Evolutionary conservation across 768 basidiomycete species (phyloP), one percentile per base, ranked within the genome.

Genomic region (Macrolepiota albuminosa): DNA sequence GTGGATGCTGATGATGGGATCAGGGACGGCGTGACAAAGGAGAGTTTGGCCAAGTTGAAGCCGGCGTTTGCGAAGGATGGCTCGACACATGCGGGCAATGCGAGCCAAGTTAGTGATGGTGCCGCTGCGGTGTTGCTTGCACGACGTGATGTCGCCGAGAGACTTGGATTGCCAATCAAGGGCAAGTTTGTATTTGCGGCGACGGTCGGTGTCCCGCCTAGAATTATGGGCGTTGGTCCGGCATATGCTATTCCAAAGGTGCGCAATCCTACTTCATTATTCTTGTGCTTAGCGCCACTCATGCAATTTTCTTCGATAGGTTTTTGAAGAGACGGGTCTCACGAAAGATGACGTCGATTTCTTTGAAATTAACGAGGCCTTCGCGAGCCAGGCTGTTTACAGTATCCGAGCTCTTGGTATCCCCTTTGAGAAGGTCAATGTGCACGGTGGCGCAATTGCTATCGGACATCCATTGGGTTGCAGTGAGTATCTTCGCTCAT

Each of bases 351-450:
- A 95, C 66, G 76, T 96, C 64, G 93, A 96, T 75, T 91, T 95
- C 69, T 96, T 78, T 74, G 91, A 95, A 75, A 93, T 93, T 73
- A 95, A 95, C 70, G 93, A 94, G 73, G 93, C 93, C 34, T 95
- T 94, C 69, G 92, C 93, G 33, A 85, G 82, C 34, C 89, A 91
- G 71, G 92, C 91, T 2, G 76, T 95, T 47, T 92, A 87, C 75
- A 82, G 76, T 49, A 72, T 94, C 33, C 74, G 90, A 64, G 81
- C 84, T 64, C 73, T 96, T 56, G 84, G 84, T 26, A 83, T 95
- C 63, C 82, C 85, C 2, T 81, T 78, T 61, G 82, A 84, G 66
- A 95, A 92, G 73, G 92, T 96, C 51, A 96, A 96, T 77, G 71
- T 88, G 39, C 81, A 87, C 61, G 95, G 94, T 46, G 94, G 95